Conservation (phyloP, 306 rosid species). For the Comarum palustre region DNA sequence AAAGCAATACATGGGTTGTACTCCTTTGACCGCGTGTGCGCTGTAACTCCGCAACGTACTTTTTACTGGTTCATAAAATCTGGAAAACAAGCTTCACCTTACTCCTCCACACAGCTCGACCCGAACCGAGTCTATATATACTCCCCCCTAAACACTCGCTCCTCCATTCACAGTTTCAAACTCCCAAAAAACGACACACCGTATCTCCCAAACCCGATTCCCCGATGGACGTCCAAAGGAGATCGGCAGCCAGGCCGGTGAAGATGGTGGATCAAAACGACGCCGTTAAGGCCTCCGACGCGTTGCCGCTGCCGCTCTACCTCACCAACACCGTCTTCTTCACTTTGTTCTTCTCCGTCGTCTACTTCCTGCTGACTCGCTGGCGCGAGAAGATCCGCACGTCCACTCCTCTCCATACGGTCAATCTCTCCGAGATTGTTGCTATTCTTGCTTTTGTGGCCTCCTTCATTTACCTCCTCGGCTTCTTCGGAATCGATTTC, state of each 20-base stretch:
- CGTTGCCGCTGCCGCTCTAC: conserved; percentile 44
- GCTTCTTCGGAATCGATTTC: conserved; percentile 78
- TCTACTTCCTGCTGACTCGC: conserved; percentile 66
- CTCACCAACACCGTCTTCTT: conserved; percentile 64
- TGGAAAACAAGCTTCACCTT: background rate
- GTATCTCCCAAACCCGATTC: background rate
- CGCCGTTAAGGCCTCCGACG: conserved; percentile 33
- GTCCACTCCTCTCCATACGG: conserved; percentile 70
- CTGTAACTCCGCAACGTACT: background rate
- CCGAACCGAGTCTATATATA: conserved; percentile 12
- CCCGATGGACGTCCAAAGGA: conserved; percentile 63
- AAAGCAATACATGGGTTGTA: background rate
- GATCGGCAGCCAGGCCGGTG: conserved; percentile 14
- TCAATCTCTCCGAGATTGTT: conserved; percentile 58
- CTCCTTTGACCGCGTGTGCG: conserved; percentile 3
- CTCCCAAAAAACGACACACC: background rate
- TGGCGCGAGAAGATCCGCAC: conserved; percentile 90
- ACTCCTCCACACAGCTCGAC: background rate
- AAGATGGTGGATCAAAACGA: conserved; percentile 14
- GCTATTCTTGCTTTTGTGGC: conserved; percentile 62
- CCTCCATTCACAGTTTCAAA: conserved; percentile 10
- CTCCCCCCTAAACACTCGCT: conserved; percentile 10
- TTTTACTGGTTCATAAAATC: background rate
- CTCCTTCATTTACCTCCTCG: conserved; percentile 67
- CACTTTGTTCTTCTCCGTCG: conserved; percentile 70